A percentile compares a stretch with the other conserved stretches of the same genome.
Conservation (phyloP, 2,329 filamentous ascomycete species). For the Xylariaceae sp. region DNA sequence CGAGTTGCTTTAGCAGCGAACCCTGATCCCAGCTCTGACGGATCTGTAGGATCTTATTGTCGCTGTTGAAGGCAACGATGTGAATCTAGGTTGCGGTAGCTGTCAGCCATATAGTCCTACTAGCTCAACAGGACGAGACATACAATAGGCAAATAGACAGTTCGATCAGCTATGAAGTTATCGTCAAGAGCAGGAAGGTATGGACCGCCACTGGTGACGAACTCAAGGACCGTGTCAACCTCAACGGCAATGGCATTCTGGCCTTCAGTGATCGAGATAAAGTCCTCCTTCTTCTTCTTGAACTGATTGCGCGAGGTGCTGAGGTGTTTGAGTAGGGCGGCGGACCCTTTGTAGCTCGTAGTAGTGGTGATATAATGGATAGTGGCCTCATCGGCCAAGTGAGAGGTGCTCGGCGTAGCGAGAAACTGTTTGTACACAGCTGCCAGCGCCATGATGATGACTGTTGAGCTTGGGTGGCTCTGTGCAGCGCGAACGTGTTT, state of each 20-base stretch:
- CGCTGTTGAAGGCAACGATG: slow-evolving; percentile 79
- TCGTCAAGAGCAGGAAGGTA: slow-evolving; percentile 91
- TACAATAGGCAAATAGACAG: slow-evolving; percentile 80
- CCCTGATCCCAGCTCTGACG: slow-evolving; percentile 95
- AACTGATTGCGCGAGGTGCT: slow-evolving; percentile 70
- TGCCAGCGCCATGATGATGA: slow-evolving; percentile 50
- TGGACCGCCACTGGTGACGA: slow-evolving; percentile 76
- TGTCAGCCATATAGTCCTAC: neutral
- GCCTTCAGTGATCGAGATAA: slow-evolving; percentile 75
- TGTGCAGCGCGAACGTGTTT: neutral
- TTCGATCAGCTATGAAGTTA: slow-evolving; percentile 86
- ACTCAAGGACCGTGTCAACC: slow-evolving; percentile 81
- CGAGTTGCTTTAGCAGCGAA: slow-evolving; percentile 87
- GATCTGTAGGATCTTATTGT: slow-evolving; percentile 82
- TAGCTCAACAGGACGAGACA: slow-evolving; percentile 40
- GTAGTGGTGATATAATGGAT: slow-evolving; percentile 91
- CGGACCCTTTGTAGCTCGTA: slow-evolving; percentile 69
- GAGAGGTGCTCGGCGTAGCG: slow-evolving; percentile 63
- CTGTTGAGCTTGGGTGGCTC: slow-evolving; percentile 2
- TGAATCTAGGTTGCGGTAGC: slow-evolving; percentile 64
- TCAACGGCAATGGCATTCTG: slow-evolving; percentile 72
- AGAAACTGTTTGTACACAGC: slow-evolving; percentile 73
- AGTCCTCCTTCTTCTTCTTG: slow-evolving; percentile 79
- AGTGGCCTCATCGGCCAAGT: slow-evolving; percentile 67
- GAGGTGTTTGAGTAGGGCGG: slow-evolving; percentile 83